Conservation (phyloP, 768 basidiomycete species). For the Trametes villosa region DNA sequence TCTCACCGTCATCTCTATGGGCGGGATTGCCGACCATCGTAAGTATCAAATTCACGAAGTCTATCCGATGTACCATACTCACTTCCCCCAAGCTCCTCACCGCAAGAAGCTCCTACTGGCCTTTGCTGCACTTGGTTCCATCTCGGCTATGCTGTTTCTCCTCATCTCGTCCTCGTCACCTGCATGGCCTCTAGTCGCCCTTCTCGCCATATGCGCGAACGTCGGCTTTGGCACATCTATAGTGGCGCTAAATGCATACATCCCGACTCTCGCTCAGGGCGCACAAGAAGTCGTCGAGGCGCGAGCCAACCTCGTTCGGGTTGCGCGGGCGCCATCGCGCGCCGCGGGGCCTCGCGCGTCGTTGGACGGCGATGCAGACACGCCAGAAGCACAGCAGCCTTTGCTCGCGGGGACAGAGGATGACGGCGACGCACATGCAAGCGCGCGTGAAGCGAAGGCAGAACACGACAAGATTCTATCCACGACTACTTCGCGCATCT, state of each 20-base stretch:
- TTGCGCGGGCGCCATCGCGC: background rate
- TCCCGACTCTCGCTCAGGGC: constrained; percentile 72
- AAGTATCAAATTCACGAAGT: too few relatives aligned
- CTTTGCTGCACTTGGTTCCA: constrained; percentile 76
- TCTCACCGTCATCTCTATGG: constrained; percentile 93
- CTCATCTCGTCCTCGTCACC: constrained; percentile 71
- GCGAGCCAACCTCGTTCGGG: constrained; percentile 37
- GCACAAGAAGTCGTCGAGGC: constrained; percentile 59
- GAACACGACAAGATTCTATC: constrained; percentile 64
- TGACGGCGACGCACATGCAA: constrained; percentile 16
- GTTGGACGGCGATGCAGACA: background rate
- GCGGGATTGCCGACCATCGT: constrained; percentile 91
- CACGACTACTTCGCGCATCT: constrained; percentile 79
- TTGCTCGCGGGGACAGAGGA: constrained; percentile 18
- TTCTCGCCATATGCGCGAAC: constrained; percentile 79
- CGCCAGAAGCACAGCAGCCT: constrained; percentile 24
- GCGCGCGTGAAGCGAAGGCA: constrained; percentile 23
- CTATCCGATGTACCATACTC: too few relatives aligned
- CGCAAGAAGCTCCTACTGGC: constrained; percentile 78
- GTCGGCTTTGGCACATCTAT: constrained; percentile 84
- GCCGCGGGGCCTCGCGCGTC: constrained; percentile 16
- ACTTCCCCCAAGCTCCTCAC: constrained; percentile 52
- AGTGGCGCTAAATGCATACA: constrained; percentile 91
- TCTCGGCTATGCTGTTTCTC: constrained; percentile 72
- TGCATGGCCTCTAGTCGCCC: constrained; percentile 68